Percentiles rank a stretch among this genome's conserved stretches.
Conservation (phyloP, 139 green algal species). For the Desmodesmus armatus region DNA sequence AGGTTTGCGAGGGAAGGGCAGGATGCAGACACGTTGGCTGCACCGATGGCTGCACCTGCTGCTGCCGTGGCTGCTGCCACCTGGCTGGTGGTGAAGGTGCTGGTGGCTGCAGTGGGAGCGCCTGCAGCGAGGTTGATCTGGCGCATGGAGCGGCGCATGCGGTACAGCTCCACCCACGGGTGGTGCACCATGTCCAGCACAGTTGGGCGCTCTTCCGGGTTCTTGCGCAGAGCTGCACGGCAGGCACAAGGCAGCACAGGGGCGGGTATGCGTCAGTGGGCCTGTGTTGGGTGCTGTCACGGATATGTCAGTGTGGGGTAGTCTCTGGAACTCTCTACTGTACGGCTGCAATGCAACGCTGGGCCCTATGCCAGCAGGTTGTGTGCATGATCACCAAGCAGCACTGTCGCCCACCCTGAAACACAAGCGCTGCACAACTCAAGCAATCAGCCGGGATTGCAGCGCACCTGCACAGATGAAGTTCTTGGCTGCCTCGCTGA, state of each 20-base stretch:
- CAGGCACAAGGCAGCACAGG: neutral
- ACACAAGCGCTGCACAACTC: no score
- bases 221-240: conserved; percentile 61
- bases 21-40: neutral
- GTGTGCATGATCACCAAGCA: no score
- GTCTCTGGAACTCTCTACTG: no score
- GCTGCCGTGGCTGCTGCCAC: conserved; percentile 27
- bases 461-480: conserved; percentile 56
- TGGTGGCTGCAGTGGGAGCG: conserved; percentile 13
- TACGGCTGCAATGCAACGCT: no score
- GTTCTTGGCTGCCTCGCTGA: conserved; percentile 48
- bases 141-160: conserved; percentile 56
- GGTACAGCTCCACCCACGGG: conserved; percentile 63
- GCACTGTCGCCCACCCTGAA: no score
- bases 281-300: no score
- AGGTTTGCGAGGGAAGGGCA: no score
- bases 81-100: conserved; percentile 41
- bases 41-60: conserved; percentile 23
- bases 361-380: no score
- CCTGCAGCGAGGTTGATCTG: conserved; percentile 37
- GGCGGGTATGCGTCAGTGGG: neutral
- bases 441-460: no score
- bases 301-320: no score
- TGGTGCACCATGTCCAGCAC: conserved; percentile 67
- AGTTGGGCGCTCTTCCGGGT: conserved; percentile 54